Evolutionary conservation across 169 alveolate genomes (phyloP), one percentile per base, ranked within the genome.

Genomic region (Plasmodium fragile): DNA sequence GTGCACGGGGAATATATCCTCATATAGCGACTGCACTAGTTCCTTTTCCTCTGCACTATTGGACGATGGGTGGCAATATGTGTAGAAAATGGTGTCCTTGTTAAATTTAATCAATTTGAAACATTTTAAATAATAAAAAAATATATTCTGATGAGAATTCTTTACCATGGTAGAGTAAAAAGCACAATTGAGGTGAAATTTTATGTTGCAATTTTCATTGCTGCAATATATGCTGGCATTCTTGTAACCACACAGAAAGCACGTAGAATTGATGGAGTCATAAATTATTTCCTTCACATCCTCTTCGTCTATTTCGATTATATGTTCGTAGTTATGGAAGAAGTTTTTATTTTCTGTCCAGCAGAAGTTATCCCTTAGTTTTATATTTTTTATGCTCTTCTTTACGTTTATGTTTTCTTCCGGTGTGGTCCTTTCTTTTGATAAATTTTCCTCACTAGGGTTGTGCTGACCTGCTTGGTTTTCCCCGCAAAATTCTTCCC

Each of bases 221-320:
- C 95, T 81, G 79, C 97, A 95, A 45, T 93, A 75, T 41, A 95
- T 83, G 34, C 94, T 93, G n/a, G 97, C 97, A 71, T 95, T 95
- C 18, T 45, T 69, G 25, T 83, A 84, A 25, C 92, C 92, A 89
- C 97, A 95, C 83, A 95, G 92, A 49, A 53, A 71, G 41, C 97
- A 95, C 11, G 45, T 34, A 7, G 95, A 81, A n/a, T 79, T 55
- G n/a, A 75, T 59, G 32, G 95, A 83, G 28, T 78, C 90, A 49
- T 77, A 92, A 36, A 92, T 90, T 39, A 82, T 80, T 71, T 65
- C 95, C 71, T 95, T 85, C 78, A 95, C 96, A 11, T 85, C 80
- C 5, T 82, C 82, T 70, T 95, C 97, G 10, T 94, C 94, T 82
- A 95, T 71, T 43, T 87, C 94, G 13, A 95, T 95, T 36, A 95